Base-by-base conservation (phyloP, 2,329 filamentous ascomycete species). In the Phaeoacremonium minimum region DNA sequence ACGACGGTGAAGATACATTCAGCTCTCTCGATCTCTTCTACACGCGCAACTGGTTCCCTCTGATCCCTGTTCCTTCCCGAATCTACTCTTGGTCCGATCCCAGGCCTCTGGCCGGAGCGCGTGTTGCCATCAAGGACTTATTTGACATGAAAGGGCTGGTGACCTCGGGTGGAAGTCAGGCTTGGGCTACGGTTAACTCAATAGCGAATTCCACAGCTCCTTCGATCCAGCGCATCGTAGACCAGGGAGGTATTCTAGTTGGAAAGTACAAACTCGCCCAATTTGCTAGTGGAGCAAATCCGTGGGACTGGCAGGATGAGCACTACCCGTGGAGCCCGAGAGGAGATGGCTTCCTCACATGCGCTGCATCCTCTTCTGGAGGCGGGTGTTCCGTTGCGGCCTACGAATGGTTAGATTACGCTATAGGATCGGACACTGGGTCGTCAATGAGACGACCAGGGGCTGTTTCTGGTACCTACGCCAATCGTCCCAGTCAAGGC, bases 381-480 rank as follows among this genome's bases (percentile, higher is more conserved):
- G 48, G 50, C n/a, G 57, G 50, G 2, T 53, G 50, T 28, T 46
- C 55, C 0, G 45, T 65, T 1, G 60, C 58, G 7, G 52, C 55
- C 1, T 65, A 66, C 39, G 51, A 57, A 19, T 66, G 62, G 63
- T 49, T 66, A 6, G 62, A 66, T 38, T 52, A 50, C 16, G 55
- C 58, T 6, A 54, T 64, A 30, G 61, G 61, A 3, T 55, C 47
- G 11, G 61, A 64, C 30, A 48, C 54, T 1, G 48, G 50, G 5
- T 47, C 45, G 3, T 52, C 50, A 2, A 50, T 55, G 38, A 34
- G 52, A 7, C 42, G 48, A 12, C 53, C 53, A 3, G 52, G 49
- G 1, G 52, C 48, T 0, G 49, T 50, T 8, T 49, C 47, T 4
- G 53, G 54, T 1, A 51, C 45, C 4, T 56, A 47, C 32, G 52